These are phyloP conservation scores for Ricinus communis DNA, from an alignment of 345 rosid species.

Conservation along the genomic window DNA sequence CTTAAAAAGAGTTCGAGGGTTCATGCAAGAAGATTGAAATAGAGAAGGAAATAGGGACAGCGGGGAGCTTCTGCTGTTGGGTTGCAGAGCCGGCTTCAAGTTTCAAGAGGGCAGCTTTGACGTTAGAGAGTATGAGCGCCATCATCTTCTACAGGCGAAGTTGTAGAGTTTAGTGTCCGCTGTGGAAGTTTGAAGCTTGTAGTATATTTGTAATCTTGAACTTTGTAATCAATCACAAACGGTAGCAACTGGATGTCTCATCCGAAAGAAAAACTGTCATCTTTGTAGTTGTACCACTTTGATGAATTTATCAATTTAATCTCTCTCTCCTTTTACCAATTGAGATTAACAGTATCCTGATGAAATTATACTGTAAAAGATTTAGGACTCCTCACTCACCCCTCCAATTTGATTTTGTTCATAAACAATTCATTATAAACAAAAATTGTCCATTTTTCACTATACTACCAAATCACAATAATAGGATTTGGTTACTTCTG, in stretches of 20 bases:
- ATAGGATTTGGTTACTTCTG: too few relatives aligned
- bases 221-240: constrained; percentile 11
- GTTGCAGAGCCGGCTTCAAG: constrained; percentile 20
- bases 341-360: too few relatives aligned
- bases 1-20: neutral
- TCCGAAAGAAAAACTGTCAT: constrained; percentile 4
- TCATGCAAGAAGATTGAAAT: constrained; percentile 9
- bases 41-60: constrained; percentile 11
- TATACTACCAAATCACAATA: too few relatives aligned
- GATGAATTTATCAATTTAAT: constrained; percentile 6
- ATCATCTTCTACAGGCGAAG: neutral
- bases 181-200: constrained; percentile 6
- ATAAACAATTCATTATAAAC: too few relatives aligned
- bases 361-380: too few relatives aligned
- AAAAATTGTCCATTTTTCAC: too few relatives aligned
- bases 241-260: neutral
- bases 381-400: too few relatives aligned
- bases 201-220: constrained; percentile 15
- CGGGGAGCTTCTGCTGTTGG: constrained; percentile 19
- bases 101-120: neutral
- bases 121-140: neutral
- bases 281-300: constrained; percentile 15
- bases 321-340: neutral
- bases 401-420: too few relatives aligned
- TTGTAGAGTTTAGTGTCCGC: neutral